Conservation (phyloP, 257 asterid genomes). For the Solanum pimpinellifolium region DNA sequence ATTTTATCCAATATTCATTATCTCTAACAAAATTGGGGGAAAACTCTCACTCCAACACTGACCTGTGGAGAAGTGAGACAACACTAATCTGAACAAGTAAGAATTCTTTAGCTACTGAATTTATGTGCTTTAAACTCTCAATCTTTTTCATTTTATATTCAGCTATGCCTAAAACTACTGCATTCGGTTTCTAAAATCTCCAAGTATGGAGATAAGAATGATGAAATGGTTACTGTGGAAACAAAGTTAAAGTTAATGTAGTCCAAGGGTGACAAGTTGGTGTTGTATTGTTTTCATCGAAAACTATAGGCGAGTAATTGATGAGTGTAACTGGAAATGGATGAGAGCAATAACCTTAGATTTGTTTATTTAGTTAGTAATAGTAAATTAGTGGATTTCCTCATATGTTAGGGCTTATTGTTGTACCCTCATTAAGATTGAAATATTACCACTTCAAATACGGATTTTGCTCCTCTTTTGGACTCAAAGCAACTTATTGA, state of each 20-base stretch:
- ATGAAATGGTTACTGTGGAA: background rate
- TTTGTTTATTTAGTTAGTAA: background rate
- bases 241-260: background rate
- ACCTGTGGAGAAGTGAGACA: background rate
- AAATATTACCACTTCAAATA: background rate
- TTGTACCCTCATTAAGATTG: background rate
- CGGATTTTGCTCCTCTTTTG: background rate
- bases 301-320: background rate
- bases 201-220: background rate
- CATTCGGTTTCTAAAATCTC: background rate
- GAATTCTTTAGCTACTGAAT: background rate
- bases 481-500: background rate
- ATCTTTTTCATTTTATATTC: background rate
- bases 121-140: background rate
- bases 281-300: background rate
- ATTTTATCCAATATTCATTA: background rate
- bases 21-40: background rate
- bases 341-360: background rate
- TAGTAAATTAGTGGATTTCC: background rate
- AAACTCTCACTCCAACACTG: background rate
- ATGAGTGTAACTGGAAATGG: background rate
- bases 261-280: background rate
- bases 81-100: background rate
- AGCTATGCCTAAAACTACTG: background rate
- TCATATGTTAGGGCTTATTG: background rate